phyloP scores from a whole-genome alignment of 176 grass and related monocot species.

The Cocos nucifera region DNA sequence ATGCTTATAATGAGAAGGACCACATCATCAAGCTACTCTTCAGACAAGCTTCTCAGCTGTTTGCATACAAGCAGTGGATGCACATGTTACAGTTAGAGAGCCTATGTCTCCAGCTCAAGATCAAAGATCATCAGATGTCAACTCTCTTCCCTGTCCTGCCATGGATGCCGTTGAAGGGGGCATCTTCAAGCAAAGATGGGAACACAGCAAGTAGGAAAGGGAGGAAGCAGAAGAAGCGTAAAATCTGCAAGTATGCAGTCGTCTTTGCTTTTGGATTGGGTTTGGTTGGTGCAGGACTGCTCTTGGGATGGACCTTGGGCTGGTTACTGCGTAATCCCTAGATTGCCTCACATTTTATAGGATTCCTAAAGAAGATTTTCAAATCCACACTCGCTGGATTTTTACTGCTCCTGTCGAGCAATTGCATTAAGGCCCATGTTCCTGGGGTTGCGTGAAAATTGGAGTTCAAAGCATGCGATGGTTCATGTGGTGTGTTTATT shows the following conservation, averaged over 20 bases:
- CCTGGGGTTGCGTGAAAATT: too few species aligned
- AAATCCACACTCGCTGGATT: background rate
- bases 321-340: slow-evolving; percentile 54
- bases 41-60: slow-evolving; percentile 71
- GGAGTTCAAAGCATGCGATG: too few species aligned
- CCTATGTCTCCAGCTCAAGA: slow-evolving; percentile 72
- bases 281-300: slow-evolving; percentile 62
- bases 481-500: too few species aligned
- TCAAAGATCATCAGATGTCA: slow-evolving; percentile 53
- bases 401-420: too few species aligned
- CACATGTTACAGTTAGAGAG: slow-evolving; percentile 83
- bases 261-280: slow-evolving; percentile 71
- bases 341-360: background rate
- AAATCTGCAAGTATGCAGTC: slow-evolving; percentile 26
- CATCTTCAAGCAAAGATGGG: slow-evolving; percentile 17
- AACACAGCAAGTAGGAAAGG: slow-evolving; percentile 29
- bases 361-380: background rate
- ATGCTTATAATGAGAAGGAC: slow-evolving; percentile 73
- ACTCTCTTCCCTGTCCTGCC: slow-evolving; percentile 50
- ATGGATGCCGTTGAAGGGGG: slow-evolving; percentile 37
- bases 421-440: too few species aligned
- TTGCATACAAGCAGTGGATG: slow-evolving; percentile 87
- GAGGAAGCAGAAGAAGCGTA: slow-evolving; percentile 31
- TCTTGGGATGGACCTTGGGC: slow-evolving; percentile 81
- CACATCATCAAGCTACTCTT: slow-evolving; percentile 78